Base-by-base conservation (phyloP, 1,284 basidiomycete genomes). In the Phaffia rhodozyma region DNA sequence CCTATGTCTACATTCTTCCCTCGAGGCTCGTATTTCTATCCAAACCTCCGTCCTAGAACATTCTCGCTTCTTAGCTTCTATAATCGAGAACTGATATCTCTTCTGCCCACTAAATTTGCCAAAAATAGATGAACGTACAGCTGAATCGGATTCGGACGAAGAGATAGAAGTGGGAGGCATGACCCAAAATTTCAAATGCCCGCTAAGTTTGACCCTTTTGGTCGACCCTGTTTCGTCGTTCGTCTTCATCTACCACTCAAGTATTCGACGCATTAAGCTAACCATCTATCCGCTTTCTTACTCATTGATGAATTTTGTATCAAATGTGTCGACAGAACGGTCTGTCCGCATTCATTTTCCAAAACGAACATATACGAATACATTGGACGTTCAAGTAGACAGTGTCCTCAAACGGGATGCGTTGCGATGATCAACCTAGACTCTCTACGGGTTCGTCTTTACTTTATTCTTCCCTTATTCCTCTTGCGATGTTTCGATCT, bases 281-380 rank as follows among this genome's bases (percentile, higher is more conserved):
- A 21, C n/a, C 27, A 21, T 34, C 32, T 1, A 47, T 47, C 18
- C 55, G 27, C 18, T 20, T 7, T 23, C 6, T 27, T 16, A 50
- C 4, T 30, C 7, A 16, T 7, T 11, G 16, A 7, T 49, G 23
- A 38, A 21, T 34, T 21, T 11, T 51, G 16, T 55, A 20, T 11
- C 13, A 11, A 16, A 43, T 43, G 13, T 16, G 16, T 43, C 13
- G 13, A 43, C 47, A 89, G 86, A 38, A 72, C 72, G 61, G 69
- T 81, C 27, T 90, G 87, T 71, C 78, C 80, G 0, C 87, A 90
- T 71, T 86, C 85, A 2, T 90, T 85, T 75, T 87, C 85, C 11
- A 79, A 75, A 47, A 78, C 74, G 21, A 81, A 85, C 0, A 84
- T 89, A 65, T 73, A 73, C 49, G 80, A 81, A 0, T 83, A 81